These are phyloP conservation scores for Fusarium phyllophilum DNA, from an alignment of 2,329 filamentous ascomycete species.

Conservation along the genomic window DNA sequence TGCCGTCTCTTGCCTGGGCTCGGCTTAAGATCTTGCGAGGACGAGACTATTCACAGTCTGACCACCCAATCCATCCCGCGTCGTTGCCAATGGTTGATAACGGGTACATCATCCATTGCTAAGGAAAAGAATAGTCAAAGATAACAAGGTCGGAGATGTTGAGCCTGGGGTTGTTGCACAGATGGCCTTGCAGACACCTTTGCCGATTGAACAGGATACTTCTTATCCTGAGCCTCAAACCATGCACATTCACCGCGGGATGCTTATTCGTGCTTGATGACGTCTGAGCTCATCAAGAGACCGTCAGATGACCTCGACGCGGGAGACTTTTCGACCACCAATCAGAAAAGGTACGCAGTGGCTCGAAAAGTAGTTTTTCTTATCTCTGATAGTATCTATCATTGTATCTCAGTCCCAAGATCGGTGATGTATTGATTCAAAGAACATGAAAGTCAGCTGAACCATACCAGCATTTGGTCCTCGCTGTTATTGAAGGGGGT, in stretches of 20 bases:
- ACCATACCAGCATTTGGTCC: background rate
- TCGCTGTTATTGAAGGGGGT: background rate
- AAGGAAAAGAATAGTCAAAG: background rate
- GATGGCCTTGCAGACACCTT: slow-evolving; percentile 1
- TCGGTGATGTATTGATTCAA: background rate
- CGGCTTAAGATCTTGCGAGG: slow-evolving; percentile 15
- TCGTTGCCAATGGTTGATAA: background rate
- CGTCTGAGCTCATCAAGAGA: slow-evolving; percentile 8
- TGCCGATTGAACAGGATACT: background rate
- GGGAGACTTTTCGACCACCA: background rate
- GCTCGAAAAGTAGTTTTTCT: background rate
- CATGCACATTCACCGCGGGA: background rate
- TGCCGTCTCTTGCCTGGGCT: slow-evolving; percentile 16
- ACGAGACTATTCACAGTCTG: slow-evolving; percentile 15
- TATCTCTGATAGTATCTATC: background rate
- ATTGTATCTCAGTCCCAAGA: background rate
- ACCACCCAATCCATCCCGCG: slow-evolving; percentile 9
- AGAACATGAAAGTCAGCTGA: background rate
- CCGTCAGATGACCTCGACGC: slow-evolving; percentile 27
- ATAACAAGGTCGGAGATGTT: slow-evolving; percentile 1
- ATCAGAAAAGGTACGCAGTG: background rate
- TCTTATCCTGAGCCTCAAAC: background rate
- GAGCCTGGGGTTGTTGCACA: slow-evolving; percentile 10
- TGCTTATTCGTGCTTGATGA: slow-evolving; percentile 3
- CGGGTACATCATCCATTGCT: slow-evolving; percentile 1